phyloP scores from a whole-genome alignment of 1,284 basidiomycete species.

The Malassezia sympodialis region DNA sequence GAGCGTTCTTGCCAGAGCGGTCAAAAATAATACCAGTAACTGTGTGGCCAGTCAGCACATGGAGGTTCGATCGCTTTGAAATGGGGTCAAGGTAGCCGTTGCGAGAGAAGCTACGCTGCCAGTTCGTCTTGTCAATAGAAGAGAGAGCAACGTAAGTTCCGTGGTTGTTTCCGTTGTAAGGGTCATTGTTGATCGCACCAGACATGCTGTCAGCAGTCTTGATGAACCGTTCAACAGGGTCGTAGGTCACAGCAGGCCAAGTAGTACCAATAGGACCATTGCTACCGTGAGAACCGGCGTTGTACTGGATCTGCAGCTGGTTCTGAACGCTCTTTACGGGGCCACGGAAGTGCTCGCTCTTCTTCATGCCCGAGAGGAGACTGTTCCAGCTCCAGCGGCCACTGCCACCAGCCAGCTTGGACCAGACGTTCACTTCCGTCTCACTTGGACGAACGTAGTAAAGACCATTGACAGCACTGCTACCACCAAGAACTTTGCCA shows the following conservation, averaged over 20 bases:
- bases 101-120: conserved; percentile 31
- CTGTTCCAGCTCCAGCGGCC: conserved; percentile 26
- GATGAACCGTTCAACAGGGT: conserved; percentile 28
- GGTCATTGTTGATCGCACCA: conserved; percentile 15
- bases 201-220: conserved; percentile 19
- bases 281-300: conserved; percentile 21
- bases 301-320: conserved; percentile 19
- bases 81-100: conserved; percentile 35
- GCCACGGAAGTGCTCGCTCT: conserved; percentile 23
- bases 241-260: conserved; percentile 28
- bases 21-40: conserved; percentile 30
- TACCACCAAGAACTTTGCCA: conserved; percentile 52
- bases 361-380: conserved; percentile 27
- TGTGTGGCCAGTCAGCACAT: conserved; percentile 32
- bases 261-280: conserved; percentile 28
- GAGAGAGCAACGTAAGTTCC: conserved; percentile 31
- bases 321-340: conserved; percentile 13
- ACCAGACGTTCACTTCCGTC: conserved; percentile 30
- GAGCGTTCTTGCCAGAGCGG: conserved; percentile 10
- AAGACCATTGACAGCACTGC: conserved; percentile 51
- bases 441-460: conserved; percentile 43
- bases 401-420: conserved; percentile 21
- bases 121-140: conserved; percentile 27
- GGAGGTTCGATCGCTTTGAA: conserved; percentile 27
- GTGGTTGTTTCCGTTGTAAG: conserved; percentile 30